Evolutionary conservation across 179 eudicot genomes (phyloP), one percentile per base, ranked within the genome.

Genomic region (Amaranthus tricolor): DNA sequence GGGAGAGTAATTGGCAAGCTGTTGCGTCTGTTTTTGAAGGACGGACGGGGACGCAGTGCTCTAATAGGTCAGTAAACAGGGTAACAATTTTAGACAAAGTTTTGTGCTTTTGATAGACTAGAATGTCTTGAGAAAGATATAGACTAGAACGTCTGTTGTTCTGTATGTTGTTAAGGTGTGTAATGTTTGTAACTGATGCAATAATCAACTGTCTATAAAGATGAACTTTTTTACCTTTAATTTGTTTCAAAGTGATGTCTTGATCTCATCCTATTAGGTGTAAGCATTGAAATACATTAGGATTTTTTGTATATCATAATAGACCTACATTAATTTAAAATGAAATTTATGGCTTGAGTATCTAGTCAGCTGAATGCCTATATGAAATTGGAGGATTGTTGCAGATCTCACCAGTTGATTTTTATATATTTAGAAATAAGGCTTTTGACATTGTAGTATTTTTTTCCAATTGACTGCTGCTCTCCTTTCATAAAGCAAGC

Each of bases 1-100:
- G 98, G 21, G 94, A 92, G 83, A 88, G 92, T 71, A 86, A 89
- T 75, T 94, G 98, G 98, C 90, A 90, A 80, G 77, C 65, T 65
- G 96, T 94, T 80, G 97, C 98, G 68, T 85, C 90, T 75, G 69
- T 69, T 20, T 72, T 94, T 68, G 96, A 90, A 81, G 98, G 98
- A 76, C 81, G 98, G 70, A 86, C 96, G 59, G 98, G 92, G 78
- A 80, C 97, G 72, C 98, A 94, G 62, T 94, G 98, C 85, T 90
- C 97, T 70, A 92, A 94, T 75, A 92, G 97, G 97, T 92, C 85
- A 86, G 96, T 92, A 61, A 49, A 50, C 76, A 70, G 43, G 57
- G 52, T 8, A 11, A 21, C 19, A 71, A 2, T 61, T 76, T 47
- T 15, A 40, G 45, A 45, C 58, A 43, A 53, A 21, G 15, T 70